Conservation (phyloP, 768 basidiomycete species). For the Serendipita sp. region DNA sequence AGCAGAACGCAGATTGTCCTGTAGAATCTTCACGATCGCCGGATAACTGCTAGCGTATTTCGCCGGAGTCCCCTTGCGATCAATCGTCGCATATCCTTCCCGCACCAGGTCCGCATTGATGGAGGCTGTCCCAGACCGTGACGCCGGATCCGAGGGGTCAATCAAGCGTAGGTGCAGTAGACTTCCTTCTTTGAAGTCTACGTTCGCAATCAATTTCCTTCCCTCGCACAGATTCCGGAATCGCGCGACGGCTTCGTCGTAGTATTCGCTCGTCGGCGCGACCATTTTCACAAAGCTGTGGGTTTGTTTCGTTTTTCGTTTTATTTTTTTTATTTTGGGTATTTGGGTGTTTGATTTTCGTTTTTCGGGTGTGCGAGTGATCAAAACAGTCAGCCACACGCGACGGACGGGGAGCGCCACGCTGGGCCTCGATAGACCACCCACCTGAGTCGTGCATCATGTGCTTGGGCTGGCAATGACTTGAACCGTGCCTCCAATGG, state of each 20-base stretch:
- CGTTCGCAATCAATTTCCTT: conserved; percentile 92
- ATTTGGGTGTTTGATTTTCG: too few relatives aligned
- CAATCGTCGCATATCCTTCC: conserved; percentile 73
- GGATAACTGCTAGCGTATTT: conserved; percentile 59
- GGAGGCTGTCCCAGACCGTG: conserved; percentile 55
- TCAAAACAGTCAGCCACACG: too few relatives aligned
- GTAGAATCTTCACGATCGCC: conserved; percentile 46
- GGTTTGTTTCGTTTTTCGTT: too few relatives aligned
- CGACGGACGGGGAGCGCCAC: neutral
- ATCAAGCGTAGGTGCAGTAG: conserved; percentile 82
- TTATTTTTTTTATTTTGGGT: too few relatives aligned
- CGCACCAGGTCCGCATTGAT: conserved; percentile 82
- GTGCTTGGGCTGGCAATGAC: conserved; percentile 79
- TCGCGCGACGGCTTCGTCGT: conserved; percentile 65
- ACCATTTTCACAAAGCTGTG: conserved; percentile 74
- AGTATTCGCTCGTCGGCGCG: conserved; percentile 72
- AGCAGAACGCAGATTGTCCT: conserved; percentile 42
- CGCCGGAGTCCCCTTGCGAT: conserved; percentile 46
- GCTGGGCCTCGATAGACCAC: conserved; percentile 11
- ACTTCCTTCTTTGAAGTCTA: conserved; percentile 70
- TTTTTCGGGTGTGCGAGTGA: too few relatives aligned
- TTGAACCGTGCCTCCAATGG: conserved; percentile 87
- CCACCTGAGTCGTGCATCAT: conserved; percentile 81
- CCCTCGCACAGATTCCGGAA: conserved; percentile 80
- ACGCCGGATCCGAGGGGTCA: conserved; percentile 62